Conservation (phyloP, 805 yeast species). For the Starmerella potacharoeniae region DNA sequence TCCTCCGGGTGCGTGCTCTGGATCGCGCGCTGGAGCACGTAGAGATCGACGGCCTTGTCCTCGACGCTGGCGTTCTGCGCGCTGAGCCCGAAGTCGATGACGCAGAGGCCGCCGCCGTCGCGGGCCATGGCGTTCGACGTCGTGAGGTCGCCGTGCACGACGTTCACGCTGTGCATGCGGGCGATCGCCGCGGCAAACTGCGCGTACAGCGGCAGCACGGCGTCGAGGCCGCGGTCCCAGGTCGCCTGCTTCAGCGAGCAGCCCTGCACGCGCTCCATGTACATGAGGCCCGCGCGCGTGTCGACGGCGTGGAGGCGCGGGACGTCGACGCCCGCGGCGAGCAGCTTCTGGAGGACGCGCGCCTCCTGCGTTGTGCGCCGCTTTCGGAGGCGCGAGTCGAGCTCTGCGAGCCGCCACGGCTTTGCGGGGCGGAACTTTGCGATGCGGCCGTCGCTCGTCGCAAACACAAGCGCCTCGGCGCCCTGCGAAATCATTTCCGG, state of each 20-base stretch:
- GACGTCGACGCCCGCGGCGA: conserved; percentile 42
- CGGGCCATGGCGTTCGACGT: conserved; percentile 62
- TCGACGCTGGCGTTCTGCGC: conserved; percentile 51
- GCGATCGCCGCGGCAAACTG: conserved; percentile 41
- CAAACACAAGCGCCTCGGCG: conserved; percentile 24
- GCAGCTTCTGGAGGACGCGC: conserved; percentile 53
- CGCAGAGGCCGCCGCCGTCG: conserved; percentile 30
- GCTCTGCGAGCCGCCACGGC: conserved; percentile 74
- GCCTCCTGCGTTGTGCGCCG: conserved; percentile 79
- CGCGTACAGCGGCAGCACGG: conserved; percentile 9
- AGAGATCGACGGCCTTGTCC: conserved; percentile 94
- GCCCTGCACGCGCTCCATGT: conserved; percentile 76
- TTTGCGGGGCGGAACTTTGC: conserved; percentile 84
- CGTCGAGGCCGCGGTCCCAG: conserved; percentile 24
- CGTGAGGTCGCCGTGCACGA: conserved; percentile 90
- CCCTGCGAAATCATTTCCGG: conserved; percentile 23
- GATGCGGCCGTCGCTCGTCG: conserved; percentile 27
- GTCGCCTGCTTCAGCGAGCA: conserved; percentile 28
- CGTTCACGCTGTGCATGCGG: conserved; percentile 62
- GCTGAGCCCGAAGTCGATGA: conserved; percentile 89
- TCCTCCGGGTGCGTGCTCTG: conserved; percentile 77
- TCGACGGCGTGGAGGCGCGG: conserved; percentile 74
- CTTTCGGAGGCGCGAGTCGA: conserved; percentile 66
- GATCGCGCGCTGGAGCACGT: conserved; percentile 86
- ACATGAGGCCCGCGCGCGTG: conserved; percentile 62